Base-by-base conservation (phyloP, 1,139 yeast genomes). In the Saccharomyces hybrid region DNA sequence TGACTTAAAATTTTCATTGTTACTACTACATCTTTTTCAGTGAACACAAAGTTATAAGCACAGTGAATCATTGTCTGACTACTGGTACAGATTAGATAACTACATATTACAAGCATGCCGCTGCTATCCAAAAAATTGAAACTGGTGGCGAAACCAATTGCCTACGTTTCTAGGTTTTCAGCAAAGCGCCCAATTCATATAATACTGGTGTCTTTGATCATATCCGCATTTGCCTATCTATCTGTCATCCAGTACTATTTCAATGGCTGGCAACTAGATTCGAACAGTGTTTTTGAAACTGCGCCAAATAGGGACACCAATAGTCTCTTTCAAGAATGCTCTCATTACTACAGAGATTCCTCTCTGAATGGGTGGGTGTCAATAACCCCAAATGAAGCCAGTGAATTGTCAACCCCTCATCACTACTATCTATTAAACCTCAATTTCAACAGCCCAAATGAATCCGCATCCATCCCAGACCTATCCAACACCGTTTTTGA, bases 101-200 rank as follows among this genome's bases (percentile, higher is more conserved):
- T 28, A n/a, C 30, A 38, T 27, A 20, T n/a, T 30, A 52, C 20
- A 16, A 20, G 34, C 41, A 68, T 68, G 71, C 65, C 70, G 25
- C 54, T 67, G 50, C 57, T 67, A 13, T 61, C 59, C 50, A 56
- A 61, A 56, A 63, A 63, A 52, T 57, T 64, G 48, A 60, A 58
- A 50, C 60, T 60, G 38, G 16, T 67, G 59, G 69, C 70, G n/a
- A 63, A 58, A 52, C 63, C 66, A n/a, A 59, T 74, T 44, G 82
- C 82, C 13, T 61, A 63, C 47, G 64, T 85, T 57, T 87, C 96
- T 38, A 80, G 78, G 60, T 70, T 79, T 47, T 83, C 93, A 51
- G 95, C 97, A 20, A 82, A 81, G 60, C 81, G 85, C 65, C 99
- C 99, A 34, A 89, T 93, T 63, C 99, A 93, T 71, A 81, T 91